Percentiles rank a stretch among this genome's conserved stretches.
phyloP scores from a whole-genome alignment of 1,284 basidiomycete species.

The Phlebopus sp. region DNA sequence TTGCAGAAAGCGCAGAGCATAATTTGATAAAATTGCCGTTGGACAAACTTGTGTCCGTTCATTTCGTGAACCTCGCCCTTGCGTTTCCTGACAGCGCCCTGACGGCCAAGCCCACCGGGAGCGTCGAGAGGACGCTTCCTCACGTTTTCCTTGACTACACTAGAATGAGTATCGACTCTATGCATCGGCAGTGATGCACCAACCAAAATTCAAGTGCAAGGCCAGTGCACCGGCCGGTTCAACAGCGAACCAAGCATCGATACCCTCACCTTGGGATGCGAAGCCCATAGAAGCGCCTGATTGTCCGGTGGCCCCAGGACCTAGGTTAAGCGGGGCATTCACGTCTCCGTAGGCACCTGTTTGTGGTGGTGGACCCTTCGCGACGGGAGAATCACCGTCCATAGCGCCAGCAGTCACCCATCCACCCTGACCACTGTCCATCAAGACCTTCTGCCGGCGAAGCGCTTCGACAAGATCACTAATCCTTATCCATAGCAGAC shows the following conservation, averaged over 20 bases:
- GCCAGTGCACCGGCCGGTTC: slow-evolving; percentile 96
- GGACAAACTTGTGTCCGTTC: slow-evolving; percentile 99
- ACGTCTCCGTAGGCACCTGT: slow-evolving; percentile 47
- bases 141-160: slow-evolving; percentile 91
- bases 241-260: slow-evolving; percentile 97
- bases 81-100: slow-evolving; percentile 96
- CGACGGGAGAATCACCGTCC: slow-evolving; percentile 51
- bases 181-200: slow-evolving; percentile 31
- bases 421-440: slow-evolving; percentile 81
- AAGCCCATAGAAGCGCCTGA: slow-evolving; percentile 31
- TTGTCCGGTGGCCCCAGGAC: slow-evolving; percentile 27
- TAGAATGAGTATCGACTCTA: slow-evolving; percentile 12
- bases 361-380: slow-evolving; percentile 34
- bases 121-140: slow-evolving; percentile 92
- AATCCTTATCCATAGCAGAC: slow-evolving; percentile 94
- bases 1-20: slow-evolving; percentile 98
- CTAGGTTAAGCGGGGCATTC: slow-evolving; percentile 56
- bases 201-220: slow-evolving; percentile 87
- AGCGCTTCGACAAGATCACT: slow-evolving; percentile 95
- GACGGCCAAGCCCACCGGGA: slow-evolving; percentile 88
- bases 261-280: slow-evolving; percentile 61
- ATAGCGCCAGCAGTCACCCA: slow-evolving; percentile 93
- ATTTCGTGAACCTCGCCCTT: slow-evolving; percentile 99
- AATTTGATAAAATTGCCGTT: slow-evolving; percentile 97
- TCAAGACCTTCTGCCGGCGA: slow-evolving; percentile 87